Percentiles rank a stretch among this genome's conserved stretches.
phyloP scores from a whole-genome alignment of 129 eudicot species.

The Centrapalus pauciflorus region DNA sequence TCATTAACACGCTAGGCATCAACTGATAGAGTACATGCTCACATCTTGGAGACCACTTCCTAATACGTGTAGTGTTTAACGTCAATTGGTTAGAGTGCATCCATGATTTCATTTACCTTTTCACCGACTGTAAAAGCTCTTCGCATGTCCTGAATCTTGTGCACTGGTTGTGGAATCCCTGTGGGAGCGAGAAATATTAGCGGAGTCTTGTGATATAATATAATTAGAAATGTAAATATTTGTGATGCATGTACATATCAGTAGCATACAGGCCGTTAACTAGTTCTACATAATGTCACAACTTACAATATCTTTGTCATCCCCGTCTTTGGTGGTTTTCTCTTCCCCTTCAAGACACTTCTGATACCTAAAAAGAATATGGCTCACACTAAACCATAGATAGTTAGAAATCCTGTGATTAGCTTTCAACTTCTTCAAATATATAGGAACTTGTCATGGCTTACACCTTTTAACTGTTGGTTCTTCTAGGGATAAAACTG shows the following conservation, averaged over 20 bases:
- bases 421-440: too few relatives aligned
- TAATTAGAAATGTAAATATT: neutral
- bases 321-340: constrained; percentile 8
- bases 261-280: neutral
- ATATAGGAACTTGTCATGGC: too few relatives aligned
- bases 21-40: too few relatives aligned
- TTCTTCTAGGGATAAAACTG: too few relatives aligned
- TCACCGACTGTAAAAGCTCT: constrained; percentile 40
- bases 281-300: neutral
- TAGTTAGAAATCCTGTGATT: constrained; percentile 10
- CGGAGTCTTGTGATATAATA: neutral
- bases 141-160: constrained; percentile 18
- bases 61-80: neutral
- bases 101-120: constrained; percentile 19
- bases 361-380: constrained; percentile 29
- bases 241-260: neutral
- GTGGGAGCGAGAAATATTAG: neutral
- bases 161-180: constrained; percentile 4
- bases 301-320: constrained; percentile 22
- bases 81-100: too few relatives aligned
- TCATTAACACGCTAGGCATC: neutral
- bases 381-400: constrained; percentile 22
- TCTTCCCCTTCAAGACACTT: constrained; percentile 20
- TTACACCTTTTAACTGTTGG: too few relatives aligned
- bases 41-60: neutral